Evolutionary conservation across 139 green algal genomes (phyloP).

Genomic region (Eudorina sp.): DNA sequence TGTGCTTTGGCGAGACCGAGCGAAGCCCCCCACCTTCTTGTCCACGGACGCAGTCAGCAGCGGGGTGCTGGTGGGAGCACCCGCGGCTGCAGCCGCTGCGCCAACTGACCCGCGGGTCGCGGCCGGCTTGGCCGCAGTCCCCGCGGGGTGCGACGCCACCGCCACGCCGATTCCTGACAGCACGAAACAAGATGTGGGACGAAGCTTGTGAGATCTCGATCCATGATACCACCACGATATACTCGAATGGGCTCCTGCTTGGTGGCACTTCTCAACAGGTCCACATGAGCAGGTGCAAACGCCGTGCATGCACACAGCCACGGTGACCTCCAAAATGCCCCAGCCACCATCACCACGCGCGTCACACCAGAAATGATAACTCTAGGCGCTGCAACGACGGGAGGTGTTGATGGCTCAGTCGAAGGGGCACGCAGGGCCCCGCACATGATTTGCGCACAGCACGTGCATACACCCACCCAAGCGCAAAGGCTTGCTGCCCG

Average conservation of each 20-base stretch:
- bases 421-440: neutral
- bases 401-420: too few species aligned
- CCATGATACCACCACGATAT: neutral
- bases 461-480: neutral
- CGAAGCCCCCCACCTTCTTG: conserved; percentile 29
- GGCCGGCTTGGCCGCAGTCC: neutral
- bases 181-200: neutral
- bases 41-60: conserved; percentile 24
- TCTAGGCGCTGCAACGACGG: too few species aligned
- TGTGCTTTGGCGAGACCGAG: neutral
- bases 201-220: neutral
- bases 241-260: too few species aligned
- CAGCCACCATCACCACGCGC: too few species aligned
- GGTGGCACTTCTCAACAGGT: too few species aligned
- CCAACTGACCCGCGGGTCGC: conserved; percentile 15
- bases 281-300: neutral
- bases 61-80: neutral
- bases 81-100: neutral
- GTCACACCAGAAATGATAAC: too few species aligned
- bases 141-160: conserved; percentile 7
- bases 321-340: neutral
- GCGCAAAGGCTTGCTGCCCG: conserved; percentile 40
- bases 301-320: neutral
- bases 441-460: neutral
- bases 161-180: conserved; percentile 48